Conservation (phyloP, 768 basidiomycete species). For the Lanmaoa pseudosensibilis region DNA sequence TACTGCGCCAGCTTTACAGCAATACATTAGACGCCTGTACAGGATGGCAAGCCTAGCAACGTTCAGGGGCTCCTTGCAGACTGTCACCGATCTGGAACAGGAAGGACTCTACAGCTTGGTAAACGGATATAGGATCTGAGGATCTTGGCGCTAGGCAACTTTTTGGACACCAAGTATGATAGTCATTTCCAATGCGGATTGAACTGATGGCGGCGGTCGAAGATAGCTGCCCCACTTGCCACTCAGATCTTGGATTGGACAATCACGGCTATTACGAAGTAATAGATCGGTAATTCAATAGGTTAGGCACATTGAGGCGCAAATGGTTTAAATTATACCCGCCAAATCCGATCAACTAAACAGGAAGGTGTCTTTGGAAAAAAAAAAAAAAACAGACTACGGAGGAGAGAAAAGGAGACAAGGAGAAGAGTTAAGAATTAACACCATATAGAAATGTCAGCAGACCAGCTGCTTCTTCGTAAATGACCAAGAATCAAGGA, state of each 20-base stretch:
- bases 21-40: slow-evolving; percentile 22
- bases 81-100: neutral
- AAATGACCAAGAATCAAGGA: neutral
- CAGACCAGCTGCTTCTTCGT: slow-evolving; percentile 10
- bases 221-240: neutral
- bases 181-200: slow-evolving; percentile 1
- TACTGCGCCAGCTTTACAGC: neutral
- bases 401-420: neutral
- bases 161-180: neutral
- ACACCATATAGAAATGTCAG: slow-evolving; percentile 1
- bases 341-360: slow-evolving; percentile 6
- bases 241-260: slow-evolving; percentile 4
- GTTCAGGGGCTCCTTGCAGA: neutral
- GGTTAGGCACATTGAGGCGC: neutral
- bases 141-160: neutral
- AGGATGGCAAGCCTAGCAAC: slow-evolving; percentile 20
- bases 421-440: neutral
- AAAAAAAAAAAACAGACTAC: neutral
- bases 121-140: slow-evolving; percentile 5
- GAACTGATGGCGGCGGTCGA: neutral
- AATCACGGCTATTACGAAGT: neutral
- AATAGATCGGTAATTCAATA: slow-evolving; percentile 1
- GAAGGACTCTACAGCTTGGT: slow-evolving; percentile 27
- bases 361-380: neutral
- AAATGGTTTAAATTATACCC: too few species aligned